These are phyloP conservation scores for Picochlorum costavermella DNA, from an alignment of 139 green algal genomes.

Conservation along the genomic window DNA sequence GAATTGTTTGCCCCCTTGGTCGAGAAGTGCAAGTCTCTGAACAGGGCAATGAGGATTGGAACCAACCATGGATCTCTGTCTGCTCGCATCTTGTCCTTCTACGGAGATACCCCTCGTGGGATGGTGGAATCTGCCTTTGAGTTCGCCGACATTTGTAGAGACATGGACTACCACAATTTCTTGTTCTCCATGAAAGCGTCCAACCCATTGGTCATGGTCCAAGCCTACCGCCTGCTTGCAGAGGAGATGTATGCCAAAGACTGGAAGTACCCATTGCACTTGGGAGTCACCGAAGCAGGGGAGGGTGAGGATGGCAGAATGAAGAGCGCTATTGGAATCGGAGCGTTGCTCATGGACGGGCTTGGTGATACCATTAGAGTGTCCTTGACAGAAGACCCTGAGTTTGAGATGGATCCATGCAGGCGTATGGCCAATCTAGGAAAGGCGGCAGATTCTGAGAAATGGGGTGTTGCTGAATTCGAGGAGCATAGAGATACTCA, in stretches of 20 bases:
- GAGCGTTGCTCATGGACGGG: slow-evolving; percentile 93
- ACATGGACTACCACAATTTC: slow-evolving; percentile 99
- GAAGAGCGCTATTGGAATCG: slow-evolving; percentile 98
- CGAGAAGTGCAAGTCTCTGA: slow-evolving; percentile 94
- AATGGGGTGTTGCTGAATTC: slow-evolving; percentile 68
- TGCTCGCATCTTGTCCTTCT: slow-evolving; percentile 93
- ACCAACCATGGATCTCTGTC: slow-evolving; percentile 98
- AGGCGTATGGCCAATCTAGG: slow-evolving; percentile 71
- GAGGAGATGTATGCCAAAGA: slow-evolving; percentile 84
- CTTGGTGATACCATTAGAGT: slow-evolving; percentile 98
- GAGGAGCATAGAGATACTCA: slow-evolving; percentile 83
- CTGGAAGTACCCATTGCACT: slow-evolving; percentile 97
- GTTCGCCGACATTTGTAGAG: slow-evolving; percentile 93
- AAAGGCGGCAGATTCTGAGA: slow-evolving; percentile 37
- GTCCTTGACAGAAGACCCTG: slow-evolving; percentile 88
- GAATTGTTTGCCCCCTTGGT: slow-evolving; percentile 89
- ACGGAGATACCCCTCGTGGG: slow-evolving; percentile 59
- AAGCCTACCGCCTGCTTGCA: slow-evolving; percentile 88
- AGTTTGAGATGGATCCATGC: slow-evolving; percentile 96
- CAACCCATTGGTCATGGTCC: slow-evolving; percentile 96
- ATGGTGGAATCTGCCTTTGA: slow-evolving; percentile 95
- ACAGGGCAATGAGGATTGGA: slow-evolving; percentile 86
- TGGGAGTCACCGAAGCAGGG: slow-evolving; percentile 79
- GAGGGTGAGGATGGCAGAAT: slow-evolving; percentile 97
- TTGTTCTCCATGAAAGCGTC: slow-evolving; percentile 98